phyloP scores from a whole-genome alignment of 768 basidiomycete genomes.

The Pulveroboletus frians region DNA sequence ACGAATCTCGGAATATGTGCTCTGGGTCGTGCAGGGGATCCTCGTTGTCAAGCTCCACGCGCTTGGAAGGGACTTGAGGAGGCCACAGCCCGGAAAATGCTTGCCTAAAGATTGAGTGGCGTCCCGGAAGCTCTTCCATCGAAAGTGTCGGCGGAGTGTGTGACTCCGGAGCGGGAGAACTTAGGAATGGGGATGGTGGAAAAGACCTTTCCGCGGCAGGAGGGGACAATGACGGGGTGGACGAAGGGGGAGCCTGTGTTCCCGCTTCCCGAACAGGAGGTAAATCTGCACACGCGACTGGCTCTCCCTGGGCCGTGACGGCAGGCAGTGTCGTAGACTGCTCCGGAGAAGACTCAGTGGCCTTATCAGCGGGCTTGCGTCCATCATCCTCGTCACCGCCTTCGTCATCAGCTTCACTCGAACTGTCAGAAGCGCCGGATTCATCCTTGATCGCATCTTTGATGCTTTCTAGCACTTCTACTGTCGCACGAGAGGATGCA shows the following conservation, averaged over 20 bases:
- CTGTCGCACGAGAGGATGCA: conserved; percentile 79
- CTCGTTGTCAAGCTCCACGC: conserved; percentile 56
- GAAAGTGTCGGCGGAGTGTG: conserved; percentile 49
- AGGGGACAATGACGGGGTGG: conserved; percentile 26
- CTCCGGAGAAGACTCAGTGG: conserved; percentile 29
- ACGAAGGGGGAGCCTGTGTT: conserved; percentile 9
- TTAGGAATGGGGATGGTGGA: conserved; percentile 55
- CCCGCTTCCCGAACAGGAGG: conserved; percentile 29
- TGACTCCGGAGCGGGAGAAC: conserved; percentile 30
- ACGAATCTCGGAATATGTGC: conserved; percentile 91
- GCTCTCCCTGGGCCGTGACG: conserved; percentile 9
- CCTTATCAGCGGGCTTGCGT: conserved; percentile 27
- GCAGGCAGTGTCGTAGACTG: conserved; percentile 28
- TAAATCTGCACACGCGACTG: background rate
- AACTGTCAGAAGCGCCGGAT: conserved; percentile 65
- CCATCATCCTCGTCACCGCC: conserved; percentile 55
- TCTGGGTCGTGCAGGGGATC: conserved; percentile 76
- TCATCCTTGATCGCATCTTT: conserved; percentile 90
- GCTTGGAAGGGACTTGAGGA: conserved; percentile 44
- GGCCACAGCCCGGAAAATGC: conserved; percentile 63
- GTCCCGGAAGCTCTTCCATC: conserved; percentile 43
- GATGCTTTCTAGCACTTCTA: conserved; percentile 83
- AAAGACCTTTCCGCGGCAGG: conserved; percentile 26
- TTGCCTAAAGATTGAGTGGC: conserved; percentile 75
- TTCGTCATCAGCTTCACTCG: conserved; percentile 63